These are phyloP conservation scores for Gonapodya prolifera DNA, from an alignment of 192 early-diverging fungal species.

Conservation along the genomic window DNA sequence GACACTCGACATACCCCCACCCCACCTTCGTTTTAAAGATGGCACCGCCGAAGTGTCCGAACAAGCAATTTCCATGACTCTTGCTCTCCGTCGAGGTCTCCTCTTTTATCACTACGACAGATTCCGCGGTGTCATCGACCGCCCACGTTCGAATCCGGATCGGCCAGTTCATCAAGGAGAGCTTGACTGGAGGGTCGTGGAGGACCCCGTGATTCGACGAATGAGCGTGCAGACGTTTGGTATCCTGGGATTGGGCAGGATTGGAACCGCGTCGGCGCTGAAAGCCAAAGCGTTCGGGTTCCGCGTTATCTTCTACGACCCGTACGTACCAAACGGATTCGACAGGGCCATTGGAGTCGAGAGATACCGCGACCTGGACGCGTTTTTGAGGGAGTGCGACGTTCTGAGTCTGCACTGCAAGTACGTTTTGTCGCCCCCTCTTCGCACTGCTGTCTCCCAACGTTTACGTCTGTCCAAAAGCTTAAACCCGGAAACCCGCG, in stretches of 20 bases:
- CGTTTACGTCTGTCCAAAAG: no score
- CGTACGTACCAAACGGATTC: conserved; percentile 1
- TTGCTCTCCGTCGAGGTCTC: conserved; percentile 1
- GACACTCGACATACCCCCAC: background rate
- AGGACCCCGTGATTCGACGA: background rate
- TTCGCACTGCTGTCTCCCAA: no score
- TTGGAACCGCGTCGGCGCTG: conserved; percentile 2
- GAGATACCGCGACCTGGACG: background rate
- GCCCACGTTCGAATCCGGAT: background rate
- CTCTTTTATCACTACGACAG: background rate
- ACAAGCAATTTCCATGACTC: background rate
- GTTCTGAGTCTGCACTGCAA: background rate
- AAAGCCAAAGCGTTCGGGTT: conserved; percentile 2
- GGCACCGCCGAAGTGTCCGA: background rate
- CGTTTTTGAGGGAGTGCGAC: background rate
- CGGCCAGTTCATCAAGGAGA: background rate
- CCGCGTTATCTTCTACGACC: background rate
- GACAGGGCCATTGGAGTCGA: background rate
- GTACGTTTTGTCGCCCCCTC: no score
- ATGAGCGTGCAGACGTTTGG: conserved; percentile 4
- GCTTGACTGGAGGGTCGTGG: background rate
- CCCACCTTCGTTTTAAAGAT: background rate
- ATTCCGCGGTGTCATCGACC: background rate
- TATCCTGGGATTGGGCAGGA: background rate
- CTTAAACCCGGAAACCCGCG: conserved; percentile 1